Evolutionary conservation across 305 asterid species (phyloP), one percentile per base, ranked within the genome.

Genomic region (Solanum chacoense): DNA sequence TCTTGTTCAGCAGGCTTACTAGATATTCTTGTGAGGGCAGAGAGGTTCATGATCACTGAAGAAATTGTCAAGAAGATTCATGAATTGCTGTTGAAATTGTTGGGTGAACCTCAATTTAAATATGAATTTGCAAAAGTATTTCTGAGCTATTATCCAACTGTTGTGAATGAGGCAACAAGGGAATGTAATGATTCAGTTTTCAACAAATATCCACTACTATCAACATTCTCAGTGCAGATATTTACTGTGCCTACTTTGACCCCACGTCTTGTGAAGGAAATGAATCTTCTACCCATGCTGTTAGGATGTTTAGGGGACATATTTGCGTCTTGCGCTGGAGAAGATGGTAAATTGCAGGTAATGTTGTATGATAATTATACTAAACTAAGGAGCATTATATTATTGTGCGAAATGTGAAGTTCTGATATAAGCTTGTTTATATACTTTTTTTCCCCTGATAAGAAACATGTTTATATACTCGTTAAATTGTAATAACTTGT

Each of bases 171-270:
- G 85, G 94, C 94, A 69, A 84, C 93, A 87, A 93, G 90, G 34
- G 95, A 91, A 93, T 87, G 90, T 90, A 90, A 77, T 94, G 99
- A 95, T 87, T 40, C 80, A 45, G 94, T 91, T 89, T 92, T 91
- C 86, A 94, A 89, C 87, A 95, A 91, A 75, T 95, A 93, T 91
- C 94, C 96, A 10, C 91, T 98, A 71, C 91, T 98, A 24, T 91
- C 98, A 12, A 96, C 95, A 88, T 98, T 98, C 91, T 95, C 99
- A 13, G 98, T 98, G 88, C 99, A 98, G 93, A 96, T 96, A 90
- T 90, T 94, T 89, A 95, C 99, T 7, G 99, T 98, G 84, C 98
- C 98, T 31, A 94, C 98, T 74, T 94, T 98, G 86, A 92, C 98
- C 37, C 97, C 96, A 71, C 97, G 97, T 28, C 99, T 98, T 86